A percentile compares a stretch with the other conserved stretches of the same genome.
Evolutionary conservation across 2,329 filamentous ascomycete species (phyloP).

Genomic region (Aspergillus floridensis): DNA sequence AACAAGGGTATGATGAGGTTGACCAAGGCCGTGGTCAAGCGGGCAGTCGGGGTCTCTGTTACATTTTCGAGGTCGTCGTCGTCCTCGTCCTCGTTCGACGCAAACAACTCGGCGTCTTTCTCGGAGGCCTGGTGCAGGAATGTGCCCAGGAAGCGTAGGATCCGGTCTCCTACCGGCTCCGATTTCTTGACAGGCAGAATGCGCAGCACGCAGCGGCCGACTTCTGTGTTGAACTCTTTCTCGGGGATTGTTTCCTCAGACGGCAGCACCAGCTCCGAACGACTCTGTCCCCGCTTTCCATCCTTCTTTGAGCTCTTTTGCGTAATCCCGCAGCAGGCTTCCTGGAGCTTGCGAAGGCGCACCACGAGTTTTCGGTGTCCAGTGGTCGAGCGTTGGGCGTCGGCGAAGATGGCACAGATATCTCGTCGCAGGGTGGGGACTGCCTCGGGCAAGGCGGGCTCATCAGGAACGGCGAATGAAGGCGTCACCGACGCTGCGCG

Average conservation of each 20-base stretch:
- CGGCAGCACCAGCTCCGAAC: constrained; percentile 46
- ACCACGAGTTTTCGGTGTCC: constrained; percentile 88
- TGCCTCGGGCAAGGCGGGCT: constrained; percentile 46
- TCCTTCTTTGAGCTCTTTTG: constrained; percentile 37
- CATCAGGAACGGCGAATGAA: constrained; percentile 58
- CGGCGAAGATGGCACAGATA: constrained; percentile 69
- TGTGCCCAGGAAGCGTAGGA: constrained; percentile 80
- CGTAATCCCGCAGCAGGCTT: constrained; percentile 67
- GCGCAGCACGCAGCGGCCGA: constrained; percentile 76
- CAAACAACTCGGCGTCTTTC: constrained; percentile 66
- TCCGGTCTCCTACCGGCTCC: constrained; percentile 80
- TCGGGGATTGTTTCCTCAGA: constrained; percentile 71
- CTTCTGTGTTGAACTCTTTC: constrained; percentile 81
- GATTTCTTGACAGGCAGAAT: constrained; percentile 88
- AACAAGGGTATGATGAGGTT: constrained; percentile 72
- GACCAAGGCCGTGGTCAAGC: constrained; percentile 73
- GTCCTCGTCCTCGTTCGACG: constrained; percentile 58
- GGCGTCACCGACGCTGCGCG: constrained; percentile 61
- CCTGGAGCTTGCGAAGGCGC: constrained; percentile 84
- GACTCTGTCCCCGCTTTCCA: constrained; percentile 49
- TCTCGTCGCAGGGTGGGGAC: constrained; percentile 65
- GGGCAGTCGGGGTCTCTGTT: constrained; percentile 78
- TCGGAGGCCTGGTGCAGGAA: constrained; percentile 71
- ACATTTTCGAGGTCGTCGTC: constrained; percentile 67
- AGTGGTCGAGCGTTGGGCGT: constrained; percentile 85